Percentiles rank a stretch among this genome's conserved stretches.
Conservation (phyloP, 2,329 filamentous ascomycete genomes). For the Colletotrichum sp. region DNA sequence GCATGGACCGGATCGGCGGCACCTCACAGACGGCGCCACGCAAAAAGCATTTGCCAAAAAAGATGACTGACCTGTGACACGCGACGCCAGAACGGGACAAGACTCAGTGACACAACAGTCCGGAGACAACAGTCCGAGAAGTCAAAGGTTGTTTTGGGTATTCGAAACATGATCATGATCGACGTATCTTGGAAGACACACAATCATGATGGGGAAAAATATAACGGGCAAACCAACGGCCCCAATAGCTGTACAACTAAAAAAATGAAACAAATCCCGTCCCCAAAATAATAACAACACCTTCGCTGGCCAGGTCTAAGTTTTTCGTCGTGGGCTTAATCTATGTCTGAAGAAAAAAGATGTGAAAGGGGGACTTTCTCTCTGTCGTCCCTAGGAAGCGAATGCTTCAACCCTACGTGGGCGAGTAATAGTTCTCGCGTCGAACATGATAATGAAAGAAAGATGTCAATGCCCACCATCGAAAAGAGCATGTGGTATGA, state of each 20-base stretch:
- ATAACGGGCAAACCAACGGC: background rate
- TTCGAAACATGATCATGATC: background rate
- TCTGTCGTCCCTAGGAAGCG: background rate
- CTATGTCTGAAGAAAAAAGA: background rate
- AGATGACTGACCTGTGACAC: background rate
- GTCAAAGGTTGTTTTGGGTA: background rate
- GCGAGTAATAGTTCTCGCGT: constrained; percentile 1
- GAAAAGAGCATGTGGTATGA: background rate
- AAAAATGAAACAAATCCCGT: background rate
- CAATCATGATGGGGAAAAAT: background rate
- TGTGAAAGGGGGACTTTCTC: background rate
- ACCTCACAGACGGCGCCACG: background rate
- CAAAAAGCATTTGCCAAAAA: background rate
- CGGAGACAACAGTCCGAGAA: background rate
- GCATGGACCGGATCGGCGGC: background rate
- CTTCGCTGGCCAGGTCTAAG: constrained; percentile 12
- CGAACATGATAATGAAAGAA: constrained; percentile 19
- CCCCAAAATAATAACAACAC: background rate
- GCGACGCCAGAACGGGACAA: background rate
- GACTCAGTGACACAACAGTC: background rate
- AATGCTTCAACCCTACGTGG: background rate
- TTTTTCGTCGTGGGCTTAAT: constrained; percentile 5
- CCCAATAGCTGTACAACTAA: background rate
- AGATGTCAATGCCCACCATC: background rate
- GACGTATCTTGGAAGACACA: background rate